phyloP scores from a whole-genome alignment of 768 basidiomycete species.

The Butyriboletus loyo region DNA sequence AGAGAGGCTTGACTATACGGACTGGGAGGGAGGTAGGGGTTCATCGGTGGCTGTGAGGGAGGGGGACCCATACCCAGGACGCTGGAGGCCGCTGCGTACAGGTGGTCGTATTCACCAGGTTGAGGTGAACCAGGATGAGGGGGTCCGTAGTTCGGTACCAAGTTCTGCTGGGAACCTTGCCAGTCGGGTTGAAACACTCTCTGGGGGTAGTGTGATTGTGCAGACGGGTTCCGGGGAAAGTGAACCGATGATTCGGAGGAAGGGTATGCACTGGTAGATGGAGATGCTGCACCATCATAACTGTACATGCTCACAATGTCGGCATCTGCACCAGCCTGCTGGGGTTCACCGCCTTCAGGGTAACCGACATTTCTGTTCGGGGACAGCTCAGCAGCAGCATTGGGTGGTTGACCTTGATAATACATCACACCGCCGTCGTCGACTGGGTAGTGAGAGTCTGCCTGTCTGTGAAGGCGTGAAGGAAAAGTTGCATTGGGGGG shows the following conservation, averaged over 20 bases:
- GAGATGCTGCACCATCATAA: constrained; percentile 36
- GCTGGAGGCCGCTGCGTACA: constrained; percentile 76
- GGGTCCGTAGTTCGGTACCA: constrained; percentile 19
- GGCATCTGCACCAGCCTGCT: constrained; percentile 29
- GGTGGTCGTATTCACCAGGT: constrained; percentile 48
- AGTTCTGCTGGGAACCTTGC: constrained; percentile 28
- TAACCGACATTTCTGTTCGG: constrained; percentile 29
- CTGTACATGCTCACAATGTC: constrained; percentile 39
- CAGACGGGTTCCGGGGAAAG: constrained; percentile 20
- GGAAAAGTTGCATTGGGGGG: constrained; percentile 23
- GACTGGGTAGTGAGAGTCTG: constrained; percentile 32
- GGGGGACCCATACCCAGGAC: constrained; percentile 77
- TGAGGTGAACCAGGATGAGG: constrained; percentile 23
- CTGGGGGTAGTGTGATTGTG: constrained; percentile 16
- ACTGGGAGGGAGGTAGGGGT: constrained; percentile 22
- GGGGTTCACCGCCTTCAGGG: constrained; percentile 20
- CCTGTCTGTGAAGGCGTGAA: constrained; percentile 18
- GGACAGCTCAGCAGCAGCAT: constrained; percentile 6
- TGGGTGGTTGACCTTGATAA: constrained; percentile 5
- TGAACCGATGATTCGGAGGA: constrained; percentile 20
- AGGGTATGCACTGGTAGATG: constrained; percentile 30
- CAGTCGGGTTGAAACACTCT: constrained; percentile 24
- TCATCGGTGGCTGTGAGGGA: constrained; percentile 18
- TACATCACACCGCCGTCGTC: constrained; percentile 28
- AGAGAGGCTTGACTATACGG: constrained; percentile 21